Percentiles rank a stretch among this genome's conserved stretches.
Conservation (phyloP, 2,329 filamentous ascomycete species). For the Alternaria gansuensis region DNA sequence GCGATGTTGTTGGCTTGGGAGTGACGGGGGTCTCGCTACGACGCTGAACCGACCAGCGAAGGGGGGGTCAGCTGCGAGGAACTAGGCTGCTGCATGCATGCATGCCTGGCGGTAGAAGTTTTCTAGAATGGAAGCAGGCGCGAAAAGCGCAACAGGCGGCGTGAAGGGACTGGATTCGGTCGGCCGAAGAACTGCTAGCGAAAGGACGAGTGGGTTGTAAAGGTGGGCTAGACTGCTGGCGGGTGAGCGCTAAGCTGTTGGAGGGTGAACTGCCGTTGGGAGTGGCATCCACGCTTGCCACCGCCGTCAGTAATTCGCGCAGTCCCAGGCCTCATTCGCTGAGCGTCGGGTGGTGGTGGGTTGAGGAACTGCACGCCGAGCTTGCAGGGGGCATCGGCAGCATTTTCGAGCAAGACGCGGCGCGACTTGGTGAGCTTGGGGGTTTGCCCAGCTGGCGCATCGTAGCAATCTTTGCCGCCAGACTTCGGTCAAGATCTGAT, state of each 20-base stretch:
- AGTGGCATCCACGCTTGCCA: conserved; percentile 22
- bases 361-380: conserved; percentile 11
- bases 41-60: conserved; percentile 21
- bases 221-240: conserved; percentile 18
- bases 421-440: neutral
- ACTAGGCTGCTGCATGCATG: conserved; percentile 12
- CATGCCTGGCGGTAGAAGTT: conserved; percentile 25
- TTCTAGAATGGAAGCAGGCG: conserved; percentile 33
- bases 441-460: neutral
- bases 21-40: conserved; percentile 21
- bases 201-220: conserved; percentile 3
- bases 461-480: neutral
- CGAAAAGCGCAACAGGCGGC: conserved; percentile 27
- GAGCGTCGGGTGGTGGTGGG: conserved; percentile 12
- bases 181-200: conserved; percentile 23
- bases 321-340: conserved; percentile 17
- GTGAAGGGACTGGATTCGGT: conserved; percentile 13
- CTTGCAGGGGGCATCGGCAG: neutral
- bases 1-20: conserved; percentile 17
- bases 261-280: conserved; percentile 21
- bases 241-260: conserved; percentile 18
- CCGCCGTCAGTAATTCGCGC: conserved; percentile 25
- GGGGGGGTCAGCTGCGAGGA: conserved; percentile 11
- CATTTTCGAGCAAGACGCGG: conserved; percentile 5
- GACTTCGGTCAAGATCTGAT: conserved; percentile 9